These are phyloP conservation scores for Eimeria sp. DNA, from an alignment of 169 alveolate genomes.

Conservation along the genomic window DNA sequence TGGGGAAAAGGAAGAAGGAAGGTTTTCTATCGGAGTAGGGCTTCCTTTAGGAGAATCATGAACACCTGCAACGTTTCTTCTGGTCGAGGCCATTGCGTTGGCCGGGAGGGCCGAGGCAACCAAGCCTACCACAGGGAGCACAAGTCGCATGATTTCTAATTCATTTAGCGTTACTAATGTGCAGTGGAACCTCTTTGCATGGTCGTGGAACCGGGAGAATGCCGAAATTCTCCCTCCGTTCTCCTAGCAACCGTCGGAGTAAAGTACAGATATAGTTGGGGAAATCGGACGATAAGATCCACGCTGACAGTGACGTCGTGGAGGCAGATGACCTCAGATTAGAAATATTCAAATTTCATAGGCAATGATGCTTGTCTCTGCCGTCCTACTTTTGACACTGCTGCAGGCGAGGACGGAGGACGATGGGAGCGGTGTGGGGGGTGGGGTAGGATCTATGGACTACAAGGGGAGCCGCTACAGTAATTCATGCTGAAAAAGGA, in stretches of 20 bases:
- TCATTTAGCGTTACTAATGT: background rate
- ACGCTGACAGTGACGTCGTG: background rate
- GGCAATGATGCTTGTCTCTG: background rate
- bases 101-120: background rate
- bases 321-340: background rate
- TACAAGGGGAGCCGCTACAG: background rate
- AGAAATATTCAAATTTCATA: background rate
- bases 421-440: slow-evolving; percentile 17
- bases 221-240: background rate
- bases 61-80: background rate
- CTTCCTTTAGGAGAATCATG: background rate
- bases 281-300: background rate
- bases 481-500: background rate
- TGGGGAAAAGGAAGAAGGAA: background rate
- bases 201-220: background rate
- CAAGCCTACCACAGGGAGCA: background rate
- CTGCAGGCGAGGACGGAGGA: background rate
- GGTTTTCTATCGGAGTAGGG: background rate
- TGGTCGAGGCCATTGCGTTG: background rate
- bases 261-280: background rate
- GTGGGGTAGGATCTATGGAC: slow-evolving; percentile 10
- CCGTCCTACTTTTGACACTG: background rate
- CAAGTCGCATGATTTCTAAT: background rate
- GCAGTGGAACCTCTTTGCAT: slow-evolving; percentile 8
- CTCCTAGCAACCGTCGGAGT: background rate